A percentile compares a stretch with the other conserved stretches of the same genome.
These are phyloP conservation scores for Carpinus fangiana DNA, from an alignment of 306 rosid genomes.

Conservation along the genomic window DNA sequence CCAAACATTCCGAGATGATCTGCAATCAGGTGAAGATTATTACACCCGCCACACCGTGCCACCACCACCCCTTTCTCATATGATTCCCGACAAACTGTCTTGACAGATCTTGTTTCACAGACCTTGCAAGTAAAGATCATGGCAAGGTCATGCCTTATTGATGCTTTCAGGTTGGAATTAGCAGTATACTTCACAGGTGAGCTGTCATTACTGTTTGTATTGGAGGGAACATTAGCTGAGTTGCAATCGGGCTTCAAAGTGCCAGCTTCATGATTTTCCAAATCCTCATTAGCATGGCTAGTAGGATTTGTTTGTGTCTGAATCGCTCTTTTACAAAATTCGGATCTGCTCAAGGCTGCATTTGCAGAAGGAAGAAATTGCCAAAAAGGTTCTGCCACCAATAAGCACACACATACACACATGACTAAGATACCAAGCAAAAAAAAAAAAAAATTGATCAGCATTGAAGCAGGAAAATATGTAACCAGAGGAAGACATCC, in stretches of 20 bases:
- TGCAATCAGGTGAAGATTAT: conserved; percentile 78
- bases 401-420: background rate
- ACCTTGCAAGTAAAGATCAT: conserved; percentile 91
- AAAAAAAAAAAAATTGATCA: background rate
- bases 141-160: conserved; percentile 92
- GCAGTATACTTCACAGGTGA: conserved; percentile 44
- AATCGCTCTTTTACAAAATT: conserved; percentile 36
- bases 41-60: conserved; percentile 80
- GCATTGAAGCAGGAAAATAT: background rate
- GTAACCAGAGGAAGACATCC: background rate
- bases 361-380: conserved; percentile 35
- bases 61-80: conserved; percentile 91
- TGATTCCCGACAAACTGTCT: conserved; percentile 71
- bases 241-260: conserved; percentile 23
- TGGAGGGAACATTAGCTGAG: conserved; percentile 27
- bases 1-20: conserved; percentile 94
- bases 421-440: conserved; percentile 6
- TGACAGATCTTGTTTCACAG: conserved; percentile 85
- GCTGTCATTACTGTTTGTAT: conserved; percentile 17
- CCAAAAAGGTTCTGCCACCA: conserved; percentile 53
- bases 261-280: conserved; percentile 31
- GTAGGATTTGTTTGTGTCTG: conserved; percentile 39
- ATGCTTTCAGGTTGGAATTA: conserved; percentile 54
- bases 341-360: conserved; percentile 37
- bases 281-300: conserved; percentile 39